phyloP scores from a whole-genome alignment of 164 flowering plant genomes.

The Hamamelis virginiana region DNA sequence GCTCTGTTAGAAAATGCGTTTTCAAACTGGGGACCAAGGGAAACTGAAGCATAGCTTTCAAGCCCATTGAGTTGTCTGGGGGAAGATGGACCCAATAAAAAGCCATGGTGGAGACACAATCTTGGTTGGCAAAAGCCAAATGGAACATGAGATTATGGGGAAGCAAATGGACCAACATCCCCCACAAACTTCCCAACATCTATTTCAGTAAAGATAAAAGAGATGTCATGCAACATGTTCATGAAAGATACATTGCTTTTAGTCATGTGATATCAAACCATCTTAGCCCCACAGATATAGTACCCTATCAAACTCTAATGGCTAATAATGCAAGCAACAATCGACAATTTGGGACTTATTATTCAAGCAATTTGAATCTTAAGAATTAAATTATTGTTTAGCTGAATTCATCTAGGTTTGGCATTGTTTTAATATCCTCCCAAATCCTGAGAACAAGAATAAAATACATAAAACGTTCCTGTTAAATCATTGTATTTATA shows the following conservation, averaged over 20 bases:
- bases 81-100: conserved; percentile 9
- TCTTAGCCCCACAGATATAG: conserved; percentile 26
- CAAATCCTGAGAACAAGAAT: neutral
- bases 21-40: conserved; percentile 19
- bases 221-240: conserved; percentile 26
- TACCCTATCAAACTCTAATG: conserved; percentile 25
- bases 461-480: neutral
- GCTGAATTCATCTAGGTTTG: neutral
- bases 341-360: neutral
- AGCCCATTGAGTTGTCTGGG: conserved; percentile 5
- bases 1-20: neutral
- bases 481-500: neutral
- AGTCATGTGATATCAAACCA: conserved; percentile 28
- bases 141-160: conserved; percentile 9
- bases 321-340: conserved; percentile 23
- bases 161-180: conserved; percentile 31
- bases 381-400: neutral
- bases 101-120: conserved; percentile 18
- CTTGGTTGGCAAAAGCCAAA: conserved; percentile 26
- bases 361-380: neutral
- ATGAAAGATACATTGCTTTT: conserved; percentile 31
- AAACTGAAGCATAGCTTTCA: conserved; percentile 9
- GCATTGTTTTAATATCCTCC: neutral
- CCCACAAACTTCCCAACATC: conserved; percentile 15
- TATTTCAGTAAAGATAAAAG: conserved; percentile 13